These are phyloP conservation scores for Bromus sterilis DNA, from an alignment of 176 grass and related monocot genomes.

Conservation along the genomic window DNA sequence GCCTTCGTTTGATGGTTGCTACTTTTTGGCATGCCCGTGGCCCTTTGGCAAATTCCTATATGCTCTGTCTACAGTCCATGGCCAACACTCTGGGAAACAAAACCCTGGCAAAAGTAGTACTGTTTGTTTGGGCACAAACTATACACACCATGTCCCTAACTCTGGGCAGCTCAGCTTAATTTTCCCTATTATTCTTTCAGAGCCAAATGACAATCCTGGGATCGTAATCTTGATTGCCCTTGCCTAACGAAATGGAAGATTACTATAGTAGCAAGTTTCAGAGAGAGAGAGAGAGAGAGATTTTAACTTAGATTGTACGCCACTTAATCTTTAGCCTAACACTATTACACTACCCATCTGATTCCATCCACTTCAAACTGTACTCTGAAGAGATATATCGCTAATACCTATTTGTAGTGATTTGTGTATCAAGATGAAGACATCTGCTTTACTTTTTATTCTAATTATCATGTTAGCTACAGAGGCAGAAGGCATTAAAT, in stretches of 20 bases:
- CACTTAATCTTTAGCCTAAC: conserved; percentile 1
- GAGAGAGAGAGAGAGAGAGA: no score
- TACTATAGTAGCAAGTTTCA: no score
- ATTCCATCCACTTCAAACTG: conserved; percentile 23
- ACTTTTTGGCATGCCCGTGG: not conserved
- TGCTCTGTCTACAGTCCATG: not conserved
- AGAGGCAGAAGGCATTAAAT: not conserved
- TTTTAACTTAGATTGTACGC: not conserved
- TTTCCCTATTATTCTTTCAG: no score
- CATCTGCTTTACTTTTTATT: not conserved
- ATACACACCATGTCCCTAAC: not conserved
- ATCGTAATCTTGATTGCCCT: no score
- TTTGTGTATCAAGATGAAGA: not conserved
- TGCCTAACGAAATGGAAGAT: not conserved
- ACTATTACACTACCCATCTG: not conserved
- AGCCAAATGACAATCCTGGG: no score
- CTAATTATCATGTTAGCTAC: not conserved
- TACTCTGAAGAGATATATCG: not conserved
- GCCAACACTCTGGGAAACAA: not conserved
- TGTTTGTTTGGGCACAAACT: not conserved
- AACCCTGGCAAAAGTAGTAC: not conserved
- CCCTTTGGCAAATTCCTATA: not conserved
- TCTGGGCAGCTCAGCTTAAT: not conserved
- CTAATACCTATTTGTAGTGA: not conserved
- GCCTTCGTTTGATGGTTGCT: not conserved